phyloP scores from a whole-genome alignment of 495 filamentous ascomycete genomes.

The Niebla homalea region DNA sequence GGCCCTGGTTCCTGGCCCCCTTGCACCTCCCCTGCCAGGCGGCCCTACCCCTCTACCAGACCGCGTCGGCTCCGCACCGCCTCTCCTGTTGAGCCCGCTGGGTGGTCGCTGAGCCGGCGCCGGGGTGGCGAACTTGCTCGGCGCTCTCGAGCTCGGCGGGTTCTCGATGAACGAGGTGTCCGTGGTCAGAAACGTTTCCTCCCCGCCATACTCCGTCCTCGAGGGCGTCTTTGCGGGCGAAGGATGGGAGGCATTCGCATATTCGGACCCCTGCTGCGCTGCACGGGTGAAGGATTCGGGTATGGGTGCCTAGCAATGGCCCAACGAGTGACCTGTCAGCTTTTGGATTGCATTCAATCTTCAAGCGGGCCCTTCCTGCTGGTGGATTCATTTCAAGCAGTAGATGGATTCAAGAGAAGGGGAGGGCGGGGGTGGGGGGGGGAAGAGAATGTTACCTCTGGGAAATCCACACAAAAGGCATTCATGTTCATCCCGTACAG shows the following conservation, averaged over 20 bases:
- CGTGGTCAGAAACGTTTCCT: constrained; percentile 90
- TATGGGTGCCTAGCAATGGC: constrained; percentile 40
- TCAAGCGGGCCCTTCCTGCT: not conserved
- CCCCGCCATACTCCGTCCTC: constrained; percentile 30
- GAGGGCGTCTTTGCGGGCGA: constrained; percentile 6
- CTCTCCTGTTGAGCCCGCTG: constrained; percentile 22
- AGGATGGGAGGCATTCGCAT: not conserved
- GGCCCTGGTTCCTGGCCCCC: constrained; percentile 13
- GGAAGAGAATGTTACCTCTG: constrained; percentile 48
- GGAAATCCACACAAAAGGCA: constrained; percentile 96
- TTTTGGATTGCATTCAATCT: not conserved
- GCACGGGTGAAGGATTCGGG: constrained; percentile 61
- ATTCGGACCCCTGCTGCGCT: constrained; percentile 37
- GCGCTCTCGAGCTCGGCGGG: constrained; percentile 58
- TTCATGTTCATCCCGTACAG: constrained; percentile 97
- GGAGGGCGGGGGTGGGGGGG: not conserved
- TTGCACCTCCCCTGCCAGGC: constrained; percentile 15
- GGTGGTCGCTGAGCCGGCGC: constrained; percentile 26
- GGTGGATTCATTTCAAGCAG: not conserved
- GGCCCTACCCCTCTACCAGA: constrained; percentile 24
- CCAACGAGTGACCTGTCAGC: too few relatives aligned
- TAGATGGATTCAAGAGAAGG: not conserved
- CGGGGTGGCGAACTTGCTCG: constrained; percentile 49
- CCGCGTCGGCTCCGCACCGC: constrained; percentile 22
- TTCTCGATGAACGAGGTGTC: constrained; percentile 92